These are phyloP conservation scores for Aspergillus tubingensis DNA, from an alignment of 2,329 filamentous ascomycete species.

Conservation along the genomic window DNA sequence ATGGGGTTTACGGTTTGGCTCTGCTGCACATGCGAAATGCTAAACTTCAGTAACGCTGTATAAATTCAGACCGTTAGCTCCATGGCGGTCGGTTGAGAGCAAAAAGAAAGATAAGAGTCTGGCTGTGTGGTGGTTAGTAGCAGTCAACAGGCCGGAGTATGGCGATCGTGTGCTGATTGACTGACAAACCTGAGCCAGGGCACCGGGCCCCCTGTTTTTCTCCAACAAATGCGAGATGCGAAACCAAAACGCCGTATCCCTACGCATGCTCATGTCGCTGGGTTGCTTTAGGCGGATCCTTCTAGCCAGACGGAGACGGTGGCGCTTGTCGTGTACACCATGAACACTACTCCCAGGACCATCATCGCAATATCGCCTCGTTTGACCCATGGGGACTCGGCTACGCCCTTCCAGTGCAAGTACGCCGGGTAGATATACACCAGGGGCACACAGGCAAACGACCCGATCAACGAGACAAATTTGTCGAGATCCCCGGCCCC, in stretches of 20 bases:
- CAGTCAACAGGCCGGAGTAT: not conserved
- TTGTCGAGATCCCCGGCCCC: slow-evolving; percentile 92
- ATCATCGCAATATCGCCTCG: slow-evolving; percentile 64
- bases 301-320: slow-evolving; percentile 49
- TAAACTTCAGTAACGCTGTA: not conserved
- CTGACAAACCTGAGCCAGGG: not conserved
- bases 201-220: not conserved
- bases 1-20: not conserved
- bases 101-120: not conserved
- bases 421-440: slow-evolving; percentile 92
- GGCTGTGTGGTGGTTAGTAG: not conserved
- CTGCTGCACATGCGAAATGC: not conserved
- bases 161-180: not conserved
- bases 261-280: not conserved
- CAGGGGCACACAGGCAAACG: slow-evolving; percentile 92
- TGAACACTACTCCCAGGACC: slow-evolving; percentile 63
- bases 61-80: not conserved
- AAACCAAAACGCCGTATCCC: not conserved
- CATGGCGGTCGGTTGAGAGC: not conserved
- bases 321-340: slow-evolving; percentile 70
- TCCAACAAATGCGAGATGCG: not conserved
- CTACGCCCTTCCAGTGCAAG: slow-evolving; percentile 69
- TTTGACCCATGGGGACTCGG: slow-evolving; percentile 58
- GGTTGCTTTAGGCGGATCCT: not conserved
- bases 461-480: slow-evolving; percentile 90